Base-by-base conservation (phyloP, 176 grass and related monocot genomes). In the Bonia amplexicaulis region DNA sequence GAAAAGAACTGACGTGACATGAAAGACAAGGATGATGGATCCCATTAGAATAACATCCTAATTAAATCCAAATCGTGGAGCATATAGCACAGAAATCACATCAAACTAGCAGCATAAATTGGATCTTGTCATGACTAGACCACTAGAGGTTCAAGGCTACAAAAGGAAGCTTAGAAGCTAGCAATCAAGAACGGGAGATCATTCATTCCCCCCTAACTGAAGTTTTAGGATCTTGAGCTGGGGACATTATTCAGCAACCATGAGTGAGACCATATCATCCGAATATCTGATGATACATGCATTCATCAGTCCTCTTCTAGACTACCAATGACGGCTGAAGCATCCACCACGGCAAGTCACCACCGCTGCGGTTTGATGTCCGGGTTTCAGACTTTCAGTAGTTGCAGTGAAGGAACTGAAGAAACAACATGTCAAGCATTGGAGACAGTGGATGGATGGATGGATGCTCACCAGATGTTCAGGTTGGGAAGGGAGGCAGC, bases 381-480 rank as follows among this genome's bases (percentile, higher is more conserved):
- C 59, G 74, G 19, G 7, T 84, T 54, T 58, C 10, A 11, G 29
- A 79, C 1, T 39, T 16, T 37, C 29, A 29, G 29, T 29, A 9
- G 76, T 40, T 78, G 65, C 26, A 13, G 7, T 69, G 4, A 80
- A 46, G 10, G 27, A 84, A 84, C 3, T 61, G 7, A 48, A 80
- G 25, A 67, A 76, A 60, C 12, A 76, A 44, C 20, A 74, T 69
- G 22, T 5, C 19, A 60, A 40, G 70, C 52, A 62, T 49, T 9
- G 9, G 26, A 17, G 6, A 23, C 46, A 49, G 20, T 25, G 41
- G 12, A 17, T 66, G 12, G 52, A 63, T 25, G 41, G 12, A 17
- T 66, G 12, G 52, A 63, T 52, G 65, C 82, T 85, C 63, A 89
- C 82, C 71, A 70, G 23, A 62, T 85, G 71, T 87, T 88, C 15